Evolutionary conservation across 495 filamentous ascomycete species (phyloP), one percentile per base, ranked within the genome.

Genomic region (Talaromyces ruber): DNA sequence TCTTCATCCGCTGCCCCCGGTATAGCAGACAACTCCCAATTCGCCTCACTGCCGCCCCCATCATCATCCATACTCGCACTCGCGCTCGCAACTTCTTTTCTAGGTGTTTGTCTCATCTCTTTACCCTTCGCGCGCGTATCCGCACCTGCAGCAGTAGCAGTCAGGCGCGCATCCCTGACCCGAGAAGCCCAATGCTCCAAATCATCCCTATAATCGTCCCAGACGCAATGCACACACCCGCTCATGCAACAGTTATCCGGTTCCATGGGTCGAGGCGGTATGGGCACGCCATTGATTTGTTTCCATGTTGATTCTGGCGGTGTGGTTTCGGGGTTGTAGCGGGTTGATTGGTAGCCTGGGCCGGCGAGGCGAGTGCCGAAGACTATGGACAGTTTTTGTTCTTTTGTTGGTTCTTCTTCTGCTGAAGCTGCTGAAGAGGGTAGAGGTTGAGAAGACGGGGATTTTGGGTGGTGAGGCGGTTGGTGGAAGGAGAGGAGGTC

Each of bases 181-280:
- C 80, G 77, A 3, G 72, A 76, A 25, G 86, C 89, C 91, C 91
- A 97, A 51, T 89, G 88, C 69, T 98, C 93, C 75, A 97, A 79
- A 61, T 96, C 92, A 63, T 98, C 93, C 4, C 92, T 79, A 74
- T 87, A 96, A 50, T 82, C 78, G 71, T 97, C 93, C 93, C 93
- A 98, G 11, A 96, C 93, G 72, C 94, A 98, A 71, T 98, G 93
- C 29, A 97, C 93, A 71, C 94, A 98, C 28, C 94, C 94, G 67
- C 88, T 91, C 94, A 98, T 98, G 76, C 94, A 98, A 82, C 94
- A 98, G 73, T 98, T 97, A 71, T 97, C 94, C 14, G 94, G 94
- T 72, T 98, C 94, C 58, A 85, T 82, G 7, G 94, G 94, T 14
- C 82, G 80, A 18, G 92, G 92, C 11, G 92, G 93, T 4, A 96